These are phyloP conservation scores for Viridothelium virens DNA, from an alignment of 495 filamentous ascomycete species.

Conservation along the genomic window DNA sequence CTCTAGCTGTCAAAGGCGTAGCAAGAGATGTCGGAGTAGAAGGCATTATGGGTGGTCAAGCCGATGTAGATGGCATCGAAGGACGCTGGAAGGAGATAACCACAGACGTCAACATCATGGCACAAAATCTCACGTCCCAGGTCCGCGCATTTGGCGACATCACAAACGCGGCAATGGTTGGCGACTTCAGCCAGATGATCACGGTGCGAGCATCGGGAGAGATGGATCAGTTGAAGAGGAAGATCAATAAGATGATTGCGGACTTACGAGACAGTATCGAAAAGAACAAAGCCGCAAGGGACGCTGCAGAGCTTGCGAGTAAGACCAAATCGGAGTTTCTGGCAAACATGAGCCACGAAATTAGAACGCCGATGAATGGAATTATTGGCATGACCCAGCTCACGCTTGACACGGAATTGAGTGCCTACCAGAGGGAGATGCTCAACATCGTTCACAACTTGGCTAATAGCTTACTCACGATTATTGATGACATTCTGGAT, in stretches of 20 bases:
- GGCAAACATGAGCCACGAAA: constrained; percentile 99
- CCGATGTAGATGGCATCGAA: constrained; percentile 86
- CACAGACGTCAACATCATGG: constrained; percentile 97
- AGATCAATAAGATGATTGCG: constrained; percentile 99
- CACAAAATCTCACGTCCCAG: constrained; percentile 93
- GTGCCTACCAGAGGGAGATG: constrained; percentile 95
- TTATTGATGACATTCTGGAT: constrained; percentile 98
- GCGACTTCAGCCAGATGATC: constrained; percentile 93
- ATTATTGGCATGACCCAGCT: constrained; percentile 96
- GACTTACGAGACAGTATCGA: constrained; percentile 95
- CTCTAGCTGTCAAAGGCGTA: constrained; percentile 92
- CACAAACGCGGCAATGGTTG: constrained; percentile 91
- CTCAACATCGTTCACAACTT: constrained; percentile 97
- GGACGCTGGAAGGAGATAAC: constrained; percentile 99
- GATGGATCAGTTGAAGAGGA: constrained; percentile 98
- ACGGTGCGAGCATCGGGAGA: constrained; percentile 98
- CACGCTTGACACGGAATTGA: constrained; percentile 90
- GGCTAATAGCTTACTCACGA: constrained; percentile 92
- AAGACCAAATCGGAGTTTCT: constrained; percentile 98
- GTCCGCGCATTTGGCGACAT: constrained; percentile 97
- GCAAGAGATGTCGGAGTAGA: constrained; percentile 97
- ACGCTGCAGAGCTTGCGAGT: constrained; percentile 94
- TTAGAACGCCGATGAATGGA: constrained; percentile 84
- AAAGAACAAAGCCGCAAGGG: constrained; percentile 90
- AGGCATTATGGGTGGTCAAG: constrained; percentile 97